phyloP scores from a whole-genome alignment of 2,329 filamentous ascomycete genomes.

The Aureobasidium sp. region DNA sequence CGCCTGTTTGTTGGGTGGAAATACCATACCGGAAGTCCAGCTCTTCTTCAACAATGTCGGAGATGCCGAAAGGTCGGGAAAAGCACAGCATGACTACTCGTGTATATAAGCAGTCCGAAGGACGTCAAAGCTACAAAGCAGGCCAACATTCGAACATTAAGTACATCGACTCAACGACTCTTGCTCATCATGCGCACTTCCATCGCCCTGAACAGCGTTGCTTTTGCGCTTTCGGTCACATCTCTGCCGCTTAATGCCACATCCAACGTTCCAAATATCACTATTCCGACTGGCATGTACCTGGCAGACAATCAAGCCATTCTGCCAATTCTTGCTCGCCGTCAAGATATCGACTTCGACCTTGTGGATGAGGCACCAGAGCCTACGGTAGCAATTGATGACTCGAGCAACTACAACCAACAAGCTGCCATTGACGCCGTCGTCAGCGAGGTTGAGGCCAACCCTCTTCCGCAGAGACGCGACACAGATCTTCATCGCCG shows the following conservation, averaged over 20 bases:
- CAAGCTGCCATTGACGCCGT: neutral
- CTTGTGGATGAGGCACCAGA: neutral
- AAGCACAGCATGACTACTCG: neutral
- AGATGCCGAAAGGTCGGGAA: neutral
- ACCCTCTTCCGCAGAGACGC: neutral
- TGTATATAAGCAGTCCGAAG: neutral
- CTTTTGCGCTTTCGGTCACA: neutral
- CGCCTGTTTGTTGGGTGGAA: neutral
- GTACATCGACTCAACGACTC: neutral
- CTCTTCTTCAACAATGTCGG: neutral
- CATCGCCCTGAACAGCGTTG: neutral
- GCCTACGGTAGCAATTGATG: neutral
- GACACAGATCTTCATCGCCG: constrained; percentile 4
- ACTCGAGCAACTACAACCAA: neutral
- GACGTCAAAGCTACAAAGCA: neutral
- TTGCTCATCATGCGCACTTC: neutral
- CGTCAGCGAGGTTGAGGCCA: neutral
- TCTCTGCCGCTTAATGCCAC: neutral
- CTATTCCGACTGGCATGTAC: neutral
- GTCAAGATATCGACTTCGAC: neutral
- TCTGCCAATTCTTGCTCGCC: neutral
- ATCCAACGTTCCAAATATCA: neutral
- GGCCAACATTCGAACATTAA: neutral
- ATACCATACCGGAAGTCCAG: neutral
- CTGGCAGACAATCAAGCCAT: neutral